phyloP scores from a whole-genome alignment of 2,329 filamentous ascomycete species.

The Beauveria asiatica region DNA sequence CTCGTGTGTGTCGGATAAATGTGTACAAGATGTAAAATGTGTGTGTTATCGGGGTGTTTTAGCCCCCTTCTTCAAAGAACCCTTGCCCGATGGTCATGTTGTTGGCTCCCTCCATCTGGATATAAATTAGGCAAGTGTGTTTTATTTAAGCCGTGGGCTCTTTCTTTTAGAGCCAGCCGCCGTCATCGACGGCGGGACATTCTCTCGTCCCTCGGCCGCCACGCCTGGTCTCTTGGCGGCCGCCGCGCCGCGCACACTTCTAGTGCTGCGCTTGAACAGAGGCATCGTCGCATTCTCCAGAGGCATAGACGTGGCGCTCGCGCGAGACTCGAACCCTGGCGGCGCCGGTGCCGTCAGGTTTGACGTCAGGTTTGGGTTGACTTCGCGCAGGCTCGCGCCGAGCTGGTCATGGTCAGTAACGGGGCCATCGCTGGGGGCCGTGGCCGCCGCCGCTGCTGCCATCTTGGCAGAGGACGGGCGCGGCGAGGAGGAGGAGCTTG shows the following conservation, averaged over 20 bases:
- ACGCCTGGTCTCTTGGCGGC: constrained; percentile 27
- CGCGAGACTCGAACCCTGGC: constrained; percentile 33
- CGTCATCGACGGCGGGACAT: constrained; percentile 31
- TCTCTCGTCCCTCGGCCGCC: constrained; percentile 41
- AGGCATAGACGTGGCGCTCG: constrained; percentile 33
- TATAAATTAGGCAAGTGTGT: background rate
- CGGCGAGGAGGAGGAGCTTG: constrained; percentile 11
- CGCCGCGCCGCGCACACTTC: constrained; percentile 18
- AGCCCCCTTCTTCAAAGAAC: background rate
- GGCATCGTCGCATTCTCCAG: constrained; percentile 35
- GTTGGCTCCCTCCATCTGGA: background rate
- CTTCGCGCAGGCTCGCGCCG: constrained; percentile 43
- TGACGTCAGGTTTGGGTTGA: constrained; percentile 43
- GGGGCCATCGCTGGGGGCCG: constrained; percentile 13
- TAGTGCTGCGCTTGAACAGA: constrained; percentile 37
- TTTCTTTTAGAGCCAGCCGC: constrained; percentile 38
- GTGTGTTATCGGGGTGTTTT: background rate
- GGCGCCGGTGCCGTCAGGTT: constrained; percentile 28
- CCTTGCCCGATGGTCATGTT: background rate
- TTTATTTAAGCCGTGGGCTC: constrained; percentile 41
- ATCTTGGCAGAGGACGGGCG: constrained; percentile 15
- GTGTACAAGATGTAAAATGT: background rate
- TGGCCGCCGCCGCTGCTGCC: constrained; percentile 3
- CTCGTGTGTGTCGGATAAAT: background rate
- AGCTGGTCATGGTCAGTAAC: constrained; percentile 25